Base-by-base conservation (phyloP, 2,329 filamentous ascomycete species). In the Kalaharituber pfeilii region DNA sequence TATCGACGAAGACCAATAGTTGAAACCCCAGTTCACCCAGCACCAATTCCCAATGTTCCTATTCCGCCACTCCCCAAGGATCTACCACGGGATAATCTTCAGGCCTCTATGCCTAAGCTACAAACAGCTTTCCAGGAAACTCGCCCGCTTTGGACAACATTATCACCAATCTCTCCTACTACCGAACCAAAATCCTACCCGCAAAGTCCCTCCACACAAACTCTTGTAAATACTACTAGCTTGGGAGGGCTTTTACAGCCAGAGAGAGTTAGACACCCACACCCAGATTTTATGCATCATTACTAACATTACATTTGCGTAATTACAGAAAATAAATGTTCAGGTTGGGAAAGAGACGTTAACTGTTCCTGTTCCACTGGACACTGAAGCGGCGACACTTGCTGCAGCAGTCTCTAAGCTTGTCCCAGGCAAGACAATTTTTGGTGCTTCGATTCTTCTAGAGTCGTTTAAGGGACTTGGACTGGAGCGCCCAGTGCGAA, bases 401-500 rank as follows among this genome's bases (percentile, higher is more conserved):
- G 42, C 42, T 20, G 42, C 42, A 20, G 22, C 7, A 9, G 47
- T 50, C 25, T 30, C 27, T 3, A 50, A 50, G 26, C 27, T 50
- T 50, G n/a, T 28, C 26, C 24, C 47, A 28, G 47, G n/a, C 9
- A 30, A 50, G 27, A 50, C 27, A 11, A 30, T 28, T 28, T 28
- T 26, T 22, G 22, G 47, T 20, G 27, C 24, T 15, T 50, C 47
- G 30, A 50, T 50, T 3, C 22, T 50, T 4, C n/a, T 50, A 15
- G 47, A 50, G 22, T 28, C 24, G 13, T 50, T 50, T 7, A 50
- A 50, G 7, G 24, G 25, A 15, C 47, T 91, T 1, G 86, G 86
- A 27, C 73, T 96, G 1, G 84, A 93, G 66, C 79, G 89, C 36
- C 82, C 84, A 0, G 70, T 96, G 25, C 82, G 89, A 39, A 81